A percentile compares a stretch with the other conserved stretches of the same genome.
Evolutionary conservation across 2,329 filamentous ascomycete species (phyloP).

Genomic region (Xylariaceae sp.): DNA sequence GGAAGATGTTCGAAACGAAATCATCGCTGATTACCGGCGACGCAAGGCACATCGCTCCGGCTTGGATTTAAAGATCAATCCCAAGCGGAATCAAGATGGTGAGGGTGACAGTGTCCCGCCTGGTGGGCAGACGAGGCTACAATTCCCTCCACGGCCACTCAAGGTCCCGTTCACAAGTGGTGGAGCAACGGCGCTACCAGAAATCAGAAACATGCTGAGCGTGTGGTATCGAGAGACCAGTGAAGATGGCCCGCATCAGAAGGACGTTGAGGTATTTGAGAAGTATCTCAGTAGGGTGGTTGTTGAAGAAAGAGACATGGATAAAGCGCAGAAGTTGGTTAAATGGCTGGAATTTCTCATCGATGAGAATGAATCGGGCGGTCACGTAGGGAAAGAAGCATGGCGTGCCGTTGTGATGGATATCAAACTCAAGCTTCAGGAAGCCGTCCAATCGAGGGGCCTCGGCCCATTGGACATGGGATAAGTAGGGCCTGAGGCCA

Average conservation of each 20-base stretch:
- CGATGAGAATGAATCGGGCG: constrained; percentile 42
- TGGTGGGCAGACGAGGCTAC: constrained; percentile 41
- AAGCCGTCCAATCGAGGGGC: constrained; percentile 53
- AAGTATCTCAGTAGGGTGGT: constrained; percentile 71
- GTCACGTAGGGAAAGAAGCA: constrained; percentile 34
- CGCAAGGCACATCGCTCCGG: constrained; percentile 56
- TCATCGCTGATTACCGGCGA: constrained; percentile 69
- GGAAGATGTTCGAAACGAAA: constrained; percentile 71
- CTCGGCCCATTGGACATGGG: constrained; percentile 50
- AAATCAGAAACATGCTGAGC: constrained; percentile 69
- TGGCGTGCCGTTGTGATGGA: constrained; percentile 46
- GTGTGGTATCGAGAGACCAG: constrained; percentile 72
- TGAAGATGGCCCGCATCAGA: constrained; percentile 69
- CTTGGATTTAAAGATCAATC: constrained; percentile 40
- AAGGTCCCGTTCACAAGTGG: constrained; percentile 46
- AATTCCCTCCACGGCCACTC: constrained; percentile 44
- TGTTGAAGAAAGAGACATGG: constrained; percentile 69
- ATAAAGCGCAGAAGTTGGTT: constrained; percentile 66
- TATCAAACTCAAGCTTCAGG: constrained; percentile 50
- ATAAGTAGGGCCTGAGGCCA: neutral
- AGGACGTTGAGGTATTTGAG: constrained; percentile 72
- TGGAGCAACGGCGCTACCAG: constrained; percentile 42
- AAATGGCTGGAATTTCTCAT: constrained; percentile 62
- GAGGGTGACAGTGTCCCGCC: constrained; percentile 18
- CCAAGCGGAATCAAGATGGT: constrained; percentile 15